Base-by-base conservation (phyloP, 352 stramenopile genomes). In the Blastocystis sp. region DNA sequence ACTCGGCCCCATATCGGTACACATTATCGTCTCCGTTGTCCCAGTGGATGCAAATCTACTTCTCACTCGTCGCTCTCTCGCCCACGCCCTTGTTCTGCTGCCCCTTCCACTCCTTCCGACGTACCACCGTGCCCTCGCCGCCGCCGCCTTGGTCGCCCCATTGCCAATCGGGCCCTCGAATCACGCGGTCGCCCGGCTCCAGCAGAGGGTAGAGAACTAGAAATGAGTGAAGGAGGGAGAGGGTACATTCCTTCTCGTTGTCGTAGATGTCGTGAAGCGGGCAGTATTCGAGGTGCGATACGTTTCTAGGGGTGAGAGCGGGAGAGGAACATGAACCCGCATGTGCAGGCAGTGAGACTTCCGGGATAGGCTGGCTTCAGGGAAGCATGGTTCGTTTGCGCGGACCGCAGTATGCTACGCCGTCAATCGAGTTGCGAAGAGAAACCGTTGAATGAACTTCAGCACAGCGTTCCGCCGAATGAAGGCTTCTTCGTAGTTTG, bases 221-320 rank as follows among this genome's bases (percentile, higher is more conserved):
- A 24, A 13, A 24, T 77, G 26, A 89, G 10, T n/a, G 1, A 51
- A 2, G 9, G 45, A 10, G 16, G 29, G 31, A 19, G 35, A 3
- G 10, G 13, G 35, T 39, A 79, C 79, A 89, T 6, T 37, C 41
- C 51, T 80, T 77, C 51, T 89, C 79, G 26, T 89, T 55, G 41
- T 89, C 79, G 51, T 89, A 80, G n/a, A 89, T 61, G 45, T 89
- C 79, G 55, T 89, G 79, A 29, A 77, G n/a, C 24, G 79, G 79
- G 41, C 79, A 89, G 67, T 79, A 89, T 33, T 89, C 79, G 4
- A 89, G 55, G 29, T 89, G 79, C 16, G 55, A 61, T 29, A 45
- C 60, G 41, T 77, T 62, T n/a, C 74, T 85, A 41, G 2, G 1
- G 21, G 26, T 67, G 21, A 85, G 0, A 26, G 45, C 45, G n/a